A percentile compares a stretch with the other conserved stretches of the same genome.
Evolutionary conservation across 805 yeast genomes (phyloP).

Genomic region (Candida mattraensis): DNA sequence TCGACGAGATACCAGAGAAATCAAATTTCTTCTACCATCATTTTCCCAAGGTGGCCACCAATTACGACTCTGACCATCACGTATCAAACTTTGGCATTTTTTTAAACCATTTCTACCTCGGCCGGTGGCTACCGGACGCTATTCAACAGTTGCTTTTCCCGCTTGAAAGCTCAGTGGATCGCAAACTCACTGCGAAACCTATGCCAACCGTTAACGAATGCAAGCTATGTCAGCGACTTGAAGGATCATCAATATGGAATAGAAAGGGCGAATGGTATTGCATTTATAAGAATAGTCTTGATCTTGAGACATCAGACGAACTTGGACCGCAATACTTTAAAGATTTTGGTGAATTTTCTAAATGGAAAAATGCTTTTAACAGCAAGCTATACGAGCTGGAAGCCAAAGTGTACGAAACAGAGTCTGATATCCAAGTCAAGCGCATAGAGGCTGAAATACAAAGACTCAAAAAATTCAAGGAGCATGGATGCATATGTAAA

Average conservation of each 20-base stretch:
- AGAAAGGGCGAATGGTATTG: conserved; percentile 35
- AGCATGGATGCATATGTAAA: conserved; percentile 7
- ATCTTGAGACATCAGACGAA: conserved; percentile 19
- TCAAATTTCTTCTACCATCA: conserved; percentile 31
- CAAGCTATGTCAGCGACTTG: conserved; percentile 26
- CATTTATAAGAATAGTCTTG: conserved; percentile 13
- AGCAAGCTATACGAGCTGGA: conserved; percentile 18
- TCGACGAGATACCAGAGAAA: conserved; percentile 30
- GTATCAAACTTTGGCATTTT: conserved; percentile 27
- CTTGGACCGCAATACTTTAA: conserved; percentile 25
- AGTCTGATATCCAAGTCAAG: too few relatives aligned
- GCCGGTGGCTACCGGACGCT: conserved; percentile 34
- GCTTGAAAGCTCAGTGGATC: conserved; percentile 23
- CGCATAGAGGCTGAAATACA: too few relatives aligned
- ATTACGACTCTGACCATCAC: conserved; percentile 34
- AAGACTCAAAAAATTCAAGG: conserved; percentile 18
- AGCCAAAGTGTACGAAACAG: conserved; percentile 15
- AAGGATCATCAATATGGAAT: conserved; percentile 31
- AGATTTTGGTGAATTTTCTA: conserved; percentile 24
- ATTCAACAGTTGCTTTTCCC: conserved; percentile 30
- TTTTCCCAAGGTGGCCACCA: conserved; percentile 34
- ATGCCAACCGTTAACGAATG: conserved; percentile 35
- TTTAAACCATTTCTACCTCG: conserved; percentile 33
- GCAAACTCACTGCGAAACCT: conserved; percentile 28
- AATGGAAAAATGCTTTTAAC: conserved; percentile 23